Percentiles rank a stretch among this genome's conserved stretches.
phyloP scores from a whole-genome alignment of 192 early-diverging fungal species.

The Pilaira anomala region DNA sequence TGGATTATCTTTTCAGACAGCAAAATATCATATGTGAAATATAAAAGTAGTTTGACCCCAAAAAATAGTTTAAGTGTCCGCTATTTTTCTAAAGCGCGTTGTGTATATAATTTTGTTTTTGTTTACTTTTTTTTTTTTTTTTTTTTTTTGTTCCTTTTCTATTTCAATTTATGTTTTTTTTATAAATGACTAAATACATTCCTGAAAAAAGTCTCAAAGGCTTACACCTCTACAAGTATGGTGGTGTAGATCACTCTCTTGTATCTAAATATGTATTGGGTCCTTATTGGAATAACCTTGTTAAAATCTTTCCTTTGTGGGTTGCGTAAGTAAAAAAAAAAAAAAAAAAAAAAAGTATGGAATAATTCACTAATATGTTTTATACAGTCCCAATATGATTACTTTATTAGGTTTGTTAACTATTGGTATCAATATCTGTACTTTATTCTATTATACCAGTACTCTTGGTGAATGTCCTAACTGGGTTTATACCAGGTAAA shows the following conservation, averaged over 20 bases:
- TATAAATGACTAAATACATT: conserved; percentile 51
- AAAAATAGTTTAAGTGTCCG: too few relatives aligned
- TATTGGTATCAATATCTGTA: conserved; percentile 68
- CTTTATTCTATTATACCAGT: conserved; percentile 70
- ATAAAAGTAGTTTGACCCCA: too few relatives aligned
- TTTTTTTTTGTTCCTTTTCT: not conserved
- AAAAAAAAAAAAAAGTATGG: not conserved
- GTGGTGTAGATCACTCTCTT: conserved; percentile 78
- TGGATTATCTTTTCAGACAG: too few relatives aligned
- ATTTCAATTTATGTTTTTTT: conserved; percentile 7
- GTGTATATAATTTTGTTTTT: not conserved
- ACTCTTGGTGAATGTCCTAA: conserved; percentile 70
- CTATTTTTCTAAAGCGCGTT: not conserved
- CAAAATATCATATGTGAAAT: too few relatives aligned
- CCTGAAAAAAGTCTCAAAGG: conserved; percentile 64
- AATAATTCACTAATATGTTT: not conserved
- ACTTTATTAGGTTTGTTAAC: conserved; percentile 83
- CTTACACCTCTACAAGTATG: conserved; percentile 77
- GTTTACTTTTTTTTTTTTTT: conserved; percentile 3
- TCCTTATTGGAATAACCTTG: conserved; percentile 90
- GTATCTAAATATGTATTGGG: conserved; percentile 76
- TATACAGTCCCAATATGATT: conserved; percentile 78
- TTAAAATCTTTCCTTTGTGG: conserved; percentile 87
- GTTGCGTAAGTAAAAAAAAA: conserved; percentile 74
- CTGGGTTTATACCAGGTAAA: conserved; percentile 80